These are phyloP conservation scores for Delitschia confertaspora DNA, from an alignment of 495 filamentous ascomycete genomes.

Conservation along the genomic window DNA sequence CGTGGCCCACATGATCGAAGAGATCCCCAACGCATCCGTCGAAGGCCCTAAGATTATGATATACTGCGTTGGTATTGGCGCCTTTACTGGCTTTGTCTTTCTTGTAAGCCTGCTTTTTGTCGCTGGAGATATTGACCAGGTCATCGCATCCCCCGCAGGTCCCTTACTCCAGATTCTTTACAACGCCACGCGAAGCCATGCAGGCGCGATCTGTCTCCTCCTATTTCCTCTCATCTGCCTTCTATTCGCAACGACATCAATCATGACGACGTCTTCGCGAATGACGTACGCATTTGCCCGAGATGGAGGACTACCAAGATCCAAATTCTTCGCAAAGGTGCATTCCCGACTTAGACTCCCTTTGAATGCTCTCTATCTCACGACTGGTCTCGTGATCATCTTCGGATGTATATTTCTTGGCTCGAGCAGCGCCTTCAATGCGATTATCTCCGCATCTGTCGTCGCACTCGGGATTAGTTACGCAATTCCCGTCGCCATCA, in stretches of 20 bases:
- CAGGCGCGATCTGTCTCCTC: slow-evolving; percentile 58
- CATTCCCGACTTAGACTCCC: slow-evolving; percentile 58
- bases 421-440: slow-evolving; percentile 56
- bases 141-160: slow-evolving; percentile 53
- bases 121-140: slow-evolving; percentile 43
- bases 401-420: slow-evolving; percentile 72
- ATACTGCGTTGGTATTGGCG: slow-evolving; percentile 58
- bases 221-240: slow-evolving; percentile 68
- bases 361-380: slow-evolving; percentile 60
- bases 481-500: slow-evolving; percentile 61
- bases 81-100: slow-evolving; percentile 60
- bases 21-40: slow-evolving; percentile 60
- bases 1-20: slow-evolving; percentile 49
- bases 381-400: slow-evolving; percentile 52
- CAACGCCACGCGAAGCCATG: slow-evolving; percentile 56
- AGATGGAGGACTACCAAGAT: slow-evolving; percentile 63
- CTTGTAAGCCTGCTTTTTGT: slow-evolving; percentile 58
- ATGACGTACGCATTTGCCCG: slow-evolving; percentile 72
- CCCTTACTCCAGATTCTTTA: slow-evolving; percentile 64
- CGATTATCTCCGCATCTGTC: slow-evolving; percentile 62
- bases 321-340: slow-evolving; percentile 53
- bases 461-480: slow-evolving; percentile 65
- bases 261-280: slow-evolving; percentile 68
- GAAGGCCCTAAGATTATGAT: slow-evolving; percentile 68
- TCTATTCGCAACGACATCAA: slow-evolving; percentile 58